Evolutionary conservation across 1,284 basidiomycete genomes (phyloP).

Genomic region (Sporisorium iseilematis-ciliati): DNA sequence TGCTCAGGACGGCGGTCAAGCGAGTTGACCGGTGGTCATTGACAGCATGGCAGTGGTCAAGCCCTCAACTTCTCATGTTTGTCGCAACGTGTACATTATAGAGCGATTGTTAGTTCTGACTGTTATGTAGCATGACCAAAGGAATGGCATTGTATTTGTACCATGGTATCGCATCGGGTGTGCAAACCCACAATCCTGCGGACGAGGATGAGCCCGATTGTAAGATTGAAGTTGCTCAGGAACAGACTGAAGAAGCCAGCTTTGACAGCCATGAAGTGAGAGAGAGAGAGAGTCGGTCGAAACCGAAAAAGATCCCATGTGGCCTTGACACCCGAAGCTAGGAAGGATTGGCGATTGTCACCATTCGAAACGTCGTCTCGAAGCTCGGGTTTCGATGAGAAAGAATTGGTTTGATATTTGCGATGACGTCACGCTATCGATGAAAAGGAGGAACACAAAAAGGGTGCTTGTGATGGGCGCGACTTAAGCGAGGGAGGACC

Average conservation of each 20-base stretch:
- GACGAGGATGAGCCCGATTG: not conserved
- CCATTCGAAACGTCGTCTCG: not conserved
- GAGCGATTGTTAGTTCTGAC: not conserved
- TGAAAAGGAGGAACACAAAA: conserved; percentile 9
- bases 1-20: not conserved
- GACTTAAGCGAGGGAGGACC: conserved; percentile 20
- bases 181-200: not conserved
- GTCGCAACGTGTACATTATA: conserved; percentile 7
- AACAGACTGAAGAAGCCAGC: not conserved
- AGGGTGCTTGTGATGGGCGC: conserved; percentile 2
- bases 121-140: conserved; percentile 22
- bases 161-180: not conserved
- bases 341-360: not conserved
- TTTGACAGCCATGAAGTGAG: not conserved
- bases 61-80: not conserved
- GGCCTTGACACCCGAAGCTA: not conserved
- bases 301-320: conserved; percentile 1
- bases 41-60: not conserved
- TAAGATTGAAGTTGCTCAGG: not conserved
- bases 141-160: conserved; percentile 36
- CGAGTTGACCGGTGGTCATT: not conserved
- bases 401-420: not conserved
- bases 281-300: not conserved
- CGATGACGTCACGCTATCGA: conserved; percentile 50
- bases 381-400: conserved; percentile 7